Evolutionary conservation across 108 stramenopile genomes (phyloP).

Genomic region (Nitzschia palea): DNA sequence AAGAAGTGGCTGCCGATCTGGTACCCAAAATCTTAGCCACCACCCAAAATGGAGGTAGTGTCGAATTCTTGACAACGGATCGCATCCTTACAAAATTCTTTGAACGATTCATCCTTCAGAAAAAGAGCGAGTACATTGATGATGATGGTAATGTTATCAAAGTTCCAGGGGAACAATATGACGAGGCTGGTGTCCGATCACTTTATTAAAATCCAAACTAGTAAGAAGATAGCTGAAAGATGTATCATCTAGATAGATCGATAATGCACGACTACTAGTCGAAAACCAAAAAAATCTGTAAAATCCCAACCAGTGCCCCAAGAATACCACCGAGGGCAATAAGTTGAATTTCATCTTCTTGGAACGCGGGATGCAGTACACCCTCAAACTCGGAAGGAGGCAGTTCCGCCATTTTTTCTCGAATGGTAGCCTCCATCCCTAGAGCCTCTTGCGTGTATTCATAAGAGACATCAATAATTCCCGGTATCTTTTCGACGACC

Average conservation of each 20-base stretch:
- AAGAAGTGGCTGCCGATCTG: constrained; percentile 89
- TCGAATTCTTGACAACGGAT: constrained; percentile 88
- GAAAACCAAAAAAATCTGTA: constrained; percentile 71
- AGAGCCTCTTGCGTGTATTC: constrained; percentile 89
- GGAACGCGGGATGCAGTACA: constrained; percentile 92
- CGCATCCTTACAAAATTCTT: constrained; percentile 89
- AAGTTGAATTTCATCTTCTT: constrained; percentile 95
- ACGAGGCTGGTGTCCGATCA: constrained; percentile 77
- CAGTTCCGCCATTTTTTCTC: constrained; percentile 75
- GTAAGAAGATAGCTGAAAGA: background rate
- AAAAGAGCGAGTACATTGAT: constrained; percentile 91
- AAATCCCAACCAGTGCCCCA: constrained; percentile 84
- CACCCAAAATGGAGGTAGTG: constrained; percentile 65
- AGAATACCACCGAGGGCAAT: constrained; percentile 91
- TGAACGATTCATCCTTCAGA: constrained; percentile 82
- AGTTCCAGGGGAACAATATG: constrained; percentile 82
- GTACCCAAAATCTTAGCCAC: constrained; percentile 85
- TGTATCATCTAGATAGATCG: too few species aligned
- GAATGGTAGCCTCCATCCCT: constrained; percentile 85
- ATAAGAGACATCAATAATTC: constrained; percentile 79
- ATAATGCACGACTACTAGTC: too few species aligned
- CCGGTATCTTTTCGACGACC: constrained; percentile 71
- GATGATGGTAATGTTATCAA: constrained; percentile 93
- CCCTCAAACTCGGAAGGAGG: constrained; percentile 90
- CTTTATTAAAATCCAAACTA: constrained; percentile 55